Base-by-base conservation (phyloP, 2,329 filamentous ascomycete genomes). In the Chaetomiaceae sp. region DNA sequence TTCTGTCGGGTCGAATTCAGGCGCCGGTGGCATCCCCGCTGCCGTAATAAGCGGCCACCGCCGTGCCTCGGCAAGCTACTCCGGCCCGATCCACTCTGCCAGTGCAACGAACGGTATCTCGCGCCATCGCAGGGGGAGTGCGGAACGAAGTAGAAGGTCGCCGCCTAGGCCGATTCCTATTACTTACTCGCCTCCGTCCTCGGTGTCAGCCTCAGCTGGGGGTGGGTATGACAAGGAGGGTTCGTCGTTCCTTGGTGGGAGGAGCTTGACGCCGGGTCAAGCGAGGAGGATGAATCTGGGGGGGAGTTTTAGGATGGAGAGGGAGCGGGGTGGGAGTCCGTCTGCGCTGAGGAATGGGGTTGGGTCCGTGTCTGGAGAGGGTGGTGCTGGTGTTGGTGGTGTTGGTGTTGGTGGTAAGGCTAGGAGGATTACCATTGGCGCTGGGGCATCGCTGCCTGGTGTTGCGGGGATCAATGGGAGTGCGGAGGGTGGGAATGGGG, bases 261-360 rank as follows among this genome's bases (percentile, higher is more conserved):
- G 51, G 23, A 52, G 61, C 3, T 71, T 83, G 57, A 82, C 79
- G 11, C 69, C 76, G 1, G 79, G 78, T 2, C 80, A 83, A 62
- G 80, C 79, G 20, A 68, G 80, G 48, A 72, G 80, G 42, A 82
- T 83, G 79, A 78, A 81, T 59, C 66, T 82, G 53, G 72, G 75
- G 33, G 72, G 72, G 14, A 74, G 70, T 56, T 60, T 74, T 55
- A 65, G 66, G 54, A 23, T 59, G 31, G 63, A 59, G 59, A 61
- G 52, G 52, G 57, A 51, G 27, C 25, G 19, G 33, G 33, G 51
- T 6, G 46, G 52, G 0, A 53, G 47, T 45, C 54, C 51, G 38
- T 33, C 51, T 17, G 38, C 48, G 20, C 29, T 22, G 33, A 51
- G 46, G 52, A 31, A n/a, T 22, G 20, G n/a, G 33, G 38, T 15